Base-by-base conservation (phyloP, 805 yeast species). In the Teunomyces barrocoloradensis region DNA sequence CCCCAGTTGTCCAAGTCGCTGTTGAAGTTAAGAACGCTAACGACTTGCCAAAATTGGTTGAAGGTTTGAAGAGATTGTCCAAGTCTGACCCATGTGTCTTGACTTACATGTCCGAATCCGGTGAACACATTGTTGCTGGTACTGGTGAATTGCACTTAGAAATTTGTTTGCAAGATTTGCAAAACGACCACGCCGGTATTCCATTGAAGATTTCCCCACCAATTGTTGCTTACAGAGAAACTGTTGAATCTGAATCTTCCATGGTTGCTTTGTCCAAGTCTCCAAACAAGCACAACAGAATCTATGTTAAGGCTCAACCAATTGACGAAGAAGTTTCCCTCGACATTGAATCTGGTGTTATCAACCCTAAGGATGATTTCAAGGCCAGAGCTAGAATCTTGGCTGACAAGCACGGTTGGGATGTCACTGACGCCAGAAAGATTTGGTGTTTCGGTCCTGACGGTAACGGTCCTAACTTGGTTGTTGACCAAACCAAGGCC, bases 401-500 rank as follows among this genome's bases (percentile, higher is more conserved):
- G 84, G 98, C 98, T 73, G 98, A 92, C 75, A 96, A 94, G 75
- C 94, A 77, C 86, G 97, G 92, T 65, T 92, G 99, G 99, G 98
- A 92, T 74, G 97, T 94, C 74, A 84, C 97, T 65, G 99, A 92
- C 73, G 99, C 97, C 79, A 91, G 99, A 87, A 92, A 94, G 94
- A 94, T 92, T 73, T 92, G 99, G 99, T 89, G 97, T 87, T 92
- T 92, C 90, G 99, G 99, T 82, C 98, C 99, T 74, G 99, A 92
- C 73, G 97, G 97, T 79, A 85, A 81, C 75, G 99, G 99, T 80
- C 91, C 99, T 69, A 92, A 92, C 83, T 78, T 94, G 71, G 97
- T 92, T 71, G 96, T 92, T 77, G 99, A 92, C 82, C 97, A 91
- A 81, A 92, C 98, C 71, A 92, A 92, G 92, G 99, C 99, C 70